Evolutionary conservation across 345 rosid genomes (phyloP), one percentile per base, ranked within the genome.

Genomic region (Angophora floribunda): DNA sequence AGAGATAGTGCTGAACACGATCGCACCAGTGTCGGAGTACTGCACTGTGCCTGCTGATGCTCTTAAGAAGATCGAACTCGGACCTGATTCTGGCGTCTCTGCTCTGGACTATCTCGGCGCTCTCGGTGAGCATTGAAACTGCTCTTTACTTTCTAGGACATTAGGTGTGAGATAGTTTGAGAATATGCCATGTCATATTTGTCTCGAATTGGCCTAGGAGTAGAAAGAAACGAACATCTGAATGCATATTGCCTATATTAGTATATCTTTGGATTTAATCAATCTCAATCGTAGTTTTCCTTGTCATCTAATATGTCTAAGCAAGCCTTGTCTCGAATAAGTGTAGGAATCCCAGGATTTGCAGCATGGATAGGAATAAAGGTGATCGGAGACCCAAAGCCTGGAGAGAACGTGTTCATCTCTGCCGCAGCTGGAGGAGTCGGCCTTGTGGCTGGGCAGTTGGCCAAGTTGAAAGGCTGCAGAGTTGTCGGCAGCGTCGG

Each of bases 351-450:
- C 44, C 86, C 95, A 3, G 95, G 93, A 26, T 91, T 92, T 86
- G 90, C 95, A 24, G 93, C 93, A 21, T 92, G 95, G 93, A 88
- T 90, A 88, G 93, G 90, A 13, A 89, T 93, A 32, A 90, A 80
- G 87, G 53, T 87, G 86, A 7, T 93, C 19, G 93, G 91, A 65
- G 89, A 91, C 30, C 86, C 91, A 6, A 92, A 88, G 85, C 67
- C 86, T 6, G 95, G 93, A 3, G 88, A 87, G 9, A 90, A 91
- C 30, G 88, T 92, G 32, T 92, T 93, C 51, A 84, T 93, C 52
- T 93, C 95, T 3, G 93, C 93, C 3, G 95, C 93, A 0, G 95
- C 93, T 13, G 93, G 93, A 15, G 95, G 93, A 5, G 95, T 92
- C 16, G 95, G 93, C 19, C 84, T 91, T 90, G 44, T 65, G 32